Conservation (phyloP, 352 stramenopile species). For the Phytophthora sojae region DNA sequence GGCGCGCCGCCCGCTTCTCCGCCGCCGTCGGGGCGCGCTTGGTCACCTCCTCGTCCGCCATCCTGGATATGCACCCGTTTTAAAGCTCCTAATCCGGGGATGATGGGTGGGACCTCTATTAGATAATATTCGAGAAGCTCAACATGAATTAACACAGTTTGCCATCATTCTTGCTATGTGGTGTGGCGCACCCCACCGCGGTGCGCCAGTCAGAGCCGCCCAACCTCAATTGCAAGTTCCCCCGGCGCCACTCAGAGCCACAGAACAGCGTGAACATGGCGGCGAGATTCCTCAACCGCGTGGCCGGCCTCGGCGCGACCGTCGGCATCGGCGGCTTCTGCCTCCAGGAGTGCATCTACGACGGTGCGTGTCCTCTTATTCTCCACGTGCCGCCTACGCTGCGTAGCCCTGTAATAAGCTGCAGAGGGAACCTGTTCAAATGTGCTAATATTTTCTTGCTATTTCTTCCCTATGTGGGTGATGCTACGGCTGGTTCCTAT, state of each 20-base stretch:
- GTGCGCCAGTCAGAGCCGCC: slow-evolving; percentile 24
- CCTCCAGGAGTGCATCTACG: slow-evolving; percentile 85
- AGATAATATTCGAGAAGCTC: neutral
- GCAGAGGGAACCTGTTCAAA: neutral
- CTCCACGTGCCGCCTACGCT: neutral
- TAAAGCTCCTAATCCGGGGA: too few species aligned
- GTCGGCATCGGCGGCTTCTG: slow-evolving; percentile 75
- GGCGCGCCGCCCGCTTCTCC: slow-evolving; percentile 73
- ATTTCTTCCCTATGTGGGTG: neutral
- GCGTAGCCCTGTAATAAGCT: neutral
- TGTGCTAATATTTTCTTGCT: slow-evolving; percentile 12
- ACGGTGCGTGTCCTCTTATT: slow-evolving; percentile 55
- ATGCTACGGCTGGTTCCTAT: neutral
- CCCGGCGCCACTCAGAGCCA: slow-evolving; percentile 28
- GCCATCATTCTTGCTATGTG: slow-evolving; percentile 10
- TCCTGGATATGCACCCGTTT: neutral
- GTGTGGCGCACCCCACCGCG: slow-evolving; percentile 17
- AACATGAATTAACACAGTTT: slow-evolving; percentile 8
- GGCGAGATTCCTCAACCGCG: slow-evolving; percentile 76
- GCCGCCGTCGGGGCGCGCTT: slow-evolving; percentile 41
- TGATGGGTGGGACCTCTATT: slow-evolving; percentile 12
- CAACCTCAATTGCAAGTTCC: slow-evolving; percentile 27
- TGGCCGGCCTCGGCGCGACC: slow-evolving; percentile 62
- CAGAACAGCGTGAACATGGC: slow-evolving; percentile 61
- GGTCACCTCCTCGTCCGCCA: neutral